Conservation (phyloP, 306 rosid genomes). For the Cucumis hystrix region DNA sequence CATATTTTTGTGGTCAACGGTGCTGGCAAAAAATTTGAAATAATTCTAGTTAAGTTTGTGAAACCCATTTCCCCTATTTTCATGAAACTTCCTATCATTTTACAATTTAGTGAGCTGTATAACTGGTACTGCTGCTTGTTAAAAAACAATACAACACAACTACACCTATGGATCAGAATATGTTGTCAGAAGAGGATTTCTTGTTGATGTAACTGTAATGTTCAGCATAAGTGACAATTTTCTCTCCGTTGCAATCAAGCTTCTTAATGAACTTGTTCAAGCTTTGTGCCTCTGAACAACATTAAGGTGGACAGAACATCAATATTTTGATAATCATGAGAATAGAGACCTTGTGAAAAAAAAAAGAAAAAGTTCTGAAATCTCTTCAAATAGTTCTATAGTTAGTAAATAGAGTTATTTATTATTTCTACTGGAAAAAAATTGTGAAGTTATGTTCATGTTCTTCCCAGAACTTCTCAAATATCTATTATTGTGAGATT, state of each 20-base stretch:
- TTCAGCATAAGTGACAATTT: not conserved
- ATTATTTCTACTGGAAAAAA: not conserved
- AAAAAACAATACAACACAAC: not conserved
- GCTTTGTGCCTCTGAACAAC: not conserved
- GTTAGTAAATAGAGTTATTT: not conserved
- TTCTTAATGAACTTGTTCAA: not conserved
- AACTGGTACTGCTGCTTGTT: not conserved
- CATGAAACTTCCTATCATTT: not conserved
- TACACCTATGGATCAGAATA: not conserved
- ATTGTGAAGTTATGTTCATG: not conserved
- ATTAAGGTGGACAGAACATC: not conserved
- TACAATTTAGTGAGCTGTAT: not conserved
- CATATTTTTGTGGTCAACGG: constrained; percentile 72
- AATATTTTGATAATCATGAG: not conserved
- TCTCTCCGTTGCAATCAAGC: not conserved
- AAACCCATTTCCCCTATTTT: not conserved
- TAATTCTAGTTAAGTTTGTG: constrained; percentile 63
- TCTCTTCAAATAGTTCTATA: not conserved
- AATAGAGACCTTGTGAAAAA: not conserved
- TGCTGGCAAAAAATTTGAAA: constrained; percentile 75
- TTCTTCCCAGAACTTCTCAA: not conserved
- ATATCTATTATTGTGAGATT: not conserved
- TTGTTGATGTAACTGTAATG: not conserved
- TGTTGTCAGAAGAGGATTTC: not conserved
- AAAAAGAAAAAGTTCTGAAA: not conserved